Evolutionary conservation across 768 basidiomycete species (phyloP).

Genomic region (Termitomyces sp.): DNA sequence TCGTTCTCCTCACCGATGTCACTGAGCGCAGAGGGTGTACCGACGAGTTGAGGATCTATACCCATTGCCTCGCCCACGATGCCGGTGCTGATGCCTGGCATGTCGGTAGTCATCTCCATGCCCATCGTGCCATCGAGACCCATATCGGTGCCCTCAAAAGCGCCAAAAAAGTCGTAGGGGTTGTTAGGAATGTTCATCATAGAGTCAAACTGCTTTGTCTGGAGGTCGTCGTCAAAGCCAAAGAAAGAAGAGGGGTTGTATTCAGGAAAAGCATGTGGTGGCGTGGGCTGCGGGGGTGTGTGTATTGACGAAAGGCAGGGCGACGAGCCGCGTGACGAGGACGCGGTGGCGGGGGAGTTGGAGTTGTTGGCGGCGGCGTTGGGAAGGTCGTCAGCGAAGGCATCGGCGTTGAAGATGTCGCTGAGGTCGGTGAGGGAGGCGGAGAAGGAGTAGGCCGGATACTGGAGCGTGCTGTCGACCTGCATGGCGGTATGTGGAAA

Average conservation of each 20-base stretch:
- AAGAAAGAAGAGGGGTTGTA: constrained; percentile 39
- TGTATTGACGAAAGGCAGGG: constrained; percentile 37
- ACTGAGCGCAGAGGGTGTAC: constrained; percentile 49
- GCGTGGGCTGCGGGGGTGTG: constrained; percentile 44
- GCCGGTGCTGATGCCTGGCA: constrained; percentile 9
- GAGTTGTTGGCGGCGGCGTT: constrained; percentile 17
- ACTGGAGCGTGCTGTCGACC: constrained; percentile 37
- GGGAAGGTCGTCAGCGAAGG: constrained; percentile 36
- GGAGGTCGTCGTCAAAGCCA: constrained; percentile 46
- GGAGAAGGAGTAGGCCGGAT: constrained; percentile 22
- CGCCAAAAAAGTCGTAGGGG: constrained; percentile 42
- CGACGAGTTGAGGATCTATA: constrained; percentile 80
- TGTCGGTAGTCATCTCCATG: constrained; percentile 21
- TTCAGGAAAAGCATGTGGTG: constrained; percentile 37
- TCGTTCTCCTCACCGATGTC: constrained; percentile 39
- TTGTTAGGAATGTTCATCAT: constrained; percentile 23
- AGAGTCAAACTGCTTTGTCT: constrained; percentile 31
- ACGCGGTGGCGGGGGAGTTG: constrained; percentile 36
- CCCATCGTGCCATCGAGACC: constrained; percentile 26
- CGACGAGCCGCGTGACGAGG: constrained; percentile 42
- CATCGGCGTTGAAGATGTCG: constrained; percentile 69
- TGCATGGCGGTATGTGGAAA: constrained; percentile 30
- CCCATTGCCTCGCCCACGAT: constrained; percentile 20
- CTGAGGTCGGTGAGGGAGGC: constrained; percentile 40
- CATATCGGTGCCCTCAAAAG: constrained; percentile 27